A percentile compares a stretch with the other conserved stretches of the same genome.
Evolutionary conservation across 495 filamentous ascomycete genomes (phyloP).

Genomic region (Hypoxylon subgilvum): DNA sequence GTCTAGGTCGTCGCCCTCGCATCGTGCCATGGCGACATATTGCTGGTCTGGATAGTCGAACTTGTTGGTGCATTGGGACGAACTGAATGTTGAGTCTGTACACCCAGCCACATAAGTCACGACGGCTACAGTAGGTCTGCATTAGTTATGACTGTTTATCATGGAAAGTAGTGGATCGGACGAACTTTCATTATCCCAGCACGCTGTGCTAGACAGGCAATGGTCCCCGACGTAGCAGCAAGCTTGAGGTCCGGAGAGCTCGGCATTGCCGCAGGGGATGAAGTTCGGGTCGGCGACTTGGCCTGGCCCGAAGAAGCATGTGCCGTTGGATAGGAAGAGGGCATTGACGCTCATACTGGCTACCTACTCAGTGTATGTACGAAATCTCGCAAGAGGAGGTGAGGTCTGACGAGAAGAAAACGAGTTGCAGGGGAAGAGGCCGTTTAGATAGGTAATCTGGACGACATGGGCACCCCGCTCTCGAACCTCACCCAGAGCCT

Average conservation of each 20-base stretch:
- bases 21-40: conserved; percentile 33
- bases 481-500: no score
- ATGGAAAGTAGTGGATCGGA: not conserved
- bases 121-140: conserved; percentile 7
- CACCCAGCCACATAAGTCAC: conserved; percentile 47
- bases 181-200: conserved; percentile 32
- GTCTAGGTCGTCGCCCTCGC: conserved; percentile 28
- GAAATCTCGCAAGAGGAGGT: no score
- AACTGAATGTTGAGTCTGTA: conserved; percentile 36
- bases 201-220: conserved; percentile 40
- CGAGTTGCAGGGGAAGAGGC: no score
- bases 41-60: conserved; percentile 33
- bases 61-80: conserved; percentile 31
- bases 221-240: conserved; percentile 47
- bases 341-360: conserved; percentile 20
- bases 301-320: conserved; percentile 36
- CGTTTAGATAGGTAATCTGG: no score
- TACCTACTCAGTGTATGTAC: not conserved
- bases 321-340: conserved; percentile 42
- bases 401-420: not conserved
- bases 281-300: conserved; percentile 16
- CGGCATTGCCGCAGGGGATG: conserved; percentile 47
- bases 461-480: no score
- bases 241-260: conserved; percentile 30
- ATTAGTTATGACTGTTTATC: not conserved